Evolutionary conservation across 2,329 filamentous ascomycete species (phyloP), one percentile per base, ranked within the genome.

Genomic region (Trichoderma breve): DNA sequence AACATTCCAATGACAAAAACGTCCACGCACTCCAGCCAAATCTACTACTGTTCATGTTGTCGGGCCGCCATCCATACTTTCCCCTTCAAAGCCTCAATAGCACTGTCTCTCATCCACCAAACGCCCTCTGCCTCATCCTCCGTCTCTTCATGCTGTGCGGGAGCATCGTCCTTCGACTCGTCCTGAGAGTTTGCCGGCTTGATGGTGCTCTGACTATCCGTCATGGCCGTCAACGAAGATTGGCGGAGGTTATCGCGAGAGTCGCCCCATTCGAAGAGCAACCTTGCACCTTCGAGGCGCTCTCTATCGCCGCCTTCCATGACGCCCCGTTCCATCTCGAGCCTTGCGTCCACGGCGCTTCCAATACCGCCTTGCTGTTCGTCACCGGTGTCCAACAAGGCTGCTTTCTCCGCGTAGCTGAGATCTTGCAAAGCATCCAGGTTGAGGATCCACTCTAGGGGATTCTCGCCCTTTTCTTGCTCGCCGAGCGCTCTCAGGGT

Each of bases 401-500:
- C 83, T 0, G 86, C 86, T 70, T 89, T 87, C 76, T 97, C 94
- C 0, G 91, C 89, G 66, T 91, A 84, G 79, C 83, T 92, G 79
- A 85, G 88, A 74, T 75, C 82, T 78, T 76, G 79, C 72, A 83
- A 92, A 78, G 72, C 86, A 74, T 87, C 84, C 0, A 94, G 85
- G 1, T 85, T 82, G 78, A 97, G 93, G 1, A 97, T 79, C 92
- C 93, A 95, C 73, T 92, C 89, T 77, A 95, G 88, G 0, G 92
- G 84, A 4, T 82, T 78, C 9, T 78, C 73, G 21, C 76, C 76
- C 39, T 79, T 77, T 5, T 76, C 74, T 36, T 77, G 78, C 73
- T 74, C 80, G 71, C 92, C 93, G 32, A 97, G 85, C 0, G 93
- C 92, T 3, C 91, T 87, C 15, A 97, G 85, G 0, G 93, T 93